Evolutionary conservation across 257 asterid genomes (phyloP), one percentile per base, ranked within the genome.

Genomic region (Cordia subcordata): DNA sequence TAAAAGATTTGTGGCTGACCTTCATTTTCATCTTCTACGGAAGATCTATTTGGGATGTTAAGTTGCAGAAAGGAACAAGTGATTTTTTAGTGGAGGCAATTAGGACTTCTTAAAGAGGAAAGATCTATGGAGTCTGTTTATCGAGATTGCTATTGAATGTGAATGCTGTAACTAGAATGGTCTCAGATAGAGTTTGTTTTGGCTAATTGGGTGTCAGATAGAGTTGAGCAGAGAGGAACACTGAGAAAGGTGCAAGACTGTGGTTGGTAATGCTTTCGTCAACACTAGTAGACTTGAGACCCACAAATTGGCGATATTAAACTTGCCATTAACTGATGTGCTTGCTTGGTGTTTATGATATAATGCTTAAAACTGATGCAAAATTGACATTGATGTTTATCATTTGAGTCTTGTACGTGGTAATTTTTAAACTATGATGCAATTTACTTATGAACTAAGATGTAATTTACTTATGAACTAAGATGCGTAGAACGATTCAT

Each of bases 191-290:
- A n/a, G n/a, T n/a, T n/a, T n/a, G n/a, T n/a, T n/a, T n/a, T 39
- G 8, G 44, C 9, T 39, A 39, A 12, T 5, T 5, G 44, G 44
- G 44, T 39, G 9, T 39, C 44, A 39, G 12, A 39, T 67, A 60
- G 73, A 66, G 71, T 55, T 69, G 62, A 72, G 64, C 67, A 78
- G 78, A 75, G 68, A 67, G 67, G 47, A 61, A 78, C 93, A 75
- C 60, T 18, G 63, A 82, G 85, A 84, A 84, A 72, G 71, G 54
- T 79, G 77, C 91, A 86, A 80, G 76, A 65, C 74, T 70, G 63
- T 68, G 66, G 78, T 79, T 80, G 88, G 73, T 61, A 58, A 56
- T 73, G 62, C 74, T 72, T 73, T 72, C 72, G 82, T 69, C 71
- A 57, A 63, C 61, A 70, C 62, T 49, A 19, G 68, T 78, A 80